Percentiles rank a stretch among this genome's conserved stretches.
These are phyloP conservation scores for Takashimella tepidaria DNA, from an alignment of 1,284 basidiomycete genomes.

Conservation along the genomic window DNA sequence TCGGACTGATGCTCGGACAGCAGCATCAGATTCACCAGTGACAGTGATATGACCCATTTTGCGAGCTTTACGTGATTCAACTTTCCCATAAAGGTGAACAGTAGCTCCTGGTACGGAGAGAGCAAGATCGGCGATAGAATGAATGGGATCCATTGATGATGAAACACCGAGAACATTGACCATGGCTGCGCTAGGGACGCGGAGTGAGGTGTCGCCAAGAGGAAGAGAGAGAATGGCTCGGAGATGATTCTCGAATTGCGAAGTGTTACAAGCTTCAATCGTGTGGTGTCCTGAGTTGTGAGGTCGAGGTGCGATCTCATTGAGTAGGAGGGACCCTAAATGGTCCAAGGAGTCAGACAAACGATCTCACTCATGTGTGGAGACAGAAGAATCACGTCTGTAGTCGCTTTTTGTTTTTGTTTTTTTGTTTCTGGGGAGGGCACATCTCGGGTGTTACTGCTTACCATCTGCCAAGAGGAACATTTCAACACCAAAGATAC, in stretches of 20 bases:
- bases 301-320: constrained; percentile 98
- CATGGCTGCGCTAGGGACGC: constrained; percentile 86
- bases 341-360: constrained; percentile 4
- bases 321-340: constrained; percentile 73
- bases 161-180: constrained; percentile 87
- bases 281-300: constrained; percentile 99
- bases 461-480: constrained; percentile 83
- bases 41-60: constrained; percentile 99
- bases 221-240: constrained; percentile 91
- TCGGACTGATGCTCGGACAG: constrained; percentile 64
- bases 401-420: too few species aligned
- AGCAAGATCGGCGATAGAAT: constrained; percentile 56
- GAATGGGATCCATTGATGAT: constrained; percentile 56
- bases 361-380: constrained; percentile 1
- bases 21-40: constrained; percentile 75
- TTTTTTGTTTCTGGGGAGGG: too few species aligned
- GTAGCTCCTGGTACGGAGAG: constrained; percentile 68
- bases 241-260: constrained; percentile 97
- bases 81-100: constrained; percentile 90
- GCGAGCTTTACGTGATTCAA: constrained; percentile 77
- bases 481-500: constrained; percentile 98
- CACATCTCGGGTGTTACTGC: too few species aligned
- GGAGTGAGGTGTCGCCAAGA: constrained; percentile 80
- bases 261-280: constrained; percentile 95
- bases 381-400: too few species aligned